A percentile compares a stretch with the other conserved stretches of the same genome.
These are phyloP conservation scores for Yamadazyma sp. DNA, from an alignment of 1,139 yeast genomes.

Conservation along the genomic window DNA sequence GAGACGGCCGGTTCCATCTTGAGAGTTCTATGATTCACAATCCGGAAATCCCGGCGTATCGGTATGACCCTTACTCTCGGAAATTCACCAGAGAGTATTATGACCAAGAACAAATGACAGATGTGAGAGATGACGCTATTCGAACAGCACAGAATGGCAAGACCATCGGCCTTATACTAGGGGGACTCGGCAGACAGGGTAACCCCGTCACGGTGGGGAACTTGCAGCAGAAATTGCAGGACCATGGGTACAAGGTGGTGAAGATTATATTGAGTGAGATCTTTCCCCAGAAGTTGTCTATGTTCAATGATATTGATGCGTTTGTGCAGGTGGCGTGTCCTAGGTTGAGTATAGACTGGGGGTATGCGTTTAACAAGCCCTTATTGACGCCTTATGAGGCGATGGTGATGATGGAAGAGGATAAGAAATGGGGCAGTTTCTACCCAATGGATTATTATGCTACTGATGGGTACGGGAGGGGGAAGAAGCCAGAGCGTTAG, in stretches of 20 bases:
- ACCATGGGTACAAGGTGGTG: conserved; percentile 66
- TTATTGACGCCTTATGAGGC: conserved; percentile 94
- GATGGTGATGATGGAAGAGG: conserved; percentile 80
- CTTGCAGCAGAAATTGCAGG: conserved; percentile 53
- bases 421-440: conserved; percentile 61
- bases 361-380: conserved; percentile 93
- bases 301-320: conserved; percentile 91
- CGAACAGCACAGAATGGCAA: conserved; percentile 56
- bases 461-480: conserved; percentile 91
- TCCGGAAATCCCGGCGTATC: conserved; percentile 85
- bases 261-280: conserved; percentile 88
- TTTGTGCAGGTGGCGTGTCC: conserved; percentile 99
- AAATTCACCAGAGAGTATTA: conserved; percentile 87
- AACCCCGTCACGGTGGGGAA: conserved; percentile 71
- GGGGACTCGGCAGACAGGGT: conserved; percentile 98
- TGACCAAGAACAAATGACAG: conserved; percentile 79
- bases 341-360: conserved; percentile 95
- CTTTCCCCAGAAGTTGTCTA: conserved; percentile 89
- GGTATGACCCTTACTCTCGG: conserved; percentile 93
- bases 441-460: conserved; percentile 98
- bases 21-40: conserved; percentile 98
- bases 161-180: conserved; percentile 81
- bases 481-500: conserved; percentile 54
- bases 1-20: conserved; percentile 95
- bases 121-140: conserved; percentile 75